Evolutionary conservation across 2,329 filamentous ascomycete species (phyloP).

Genomic region (Aspergillus quadrilineatus): DNA sequence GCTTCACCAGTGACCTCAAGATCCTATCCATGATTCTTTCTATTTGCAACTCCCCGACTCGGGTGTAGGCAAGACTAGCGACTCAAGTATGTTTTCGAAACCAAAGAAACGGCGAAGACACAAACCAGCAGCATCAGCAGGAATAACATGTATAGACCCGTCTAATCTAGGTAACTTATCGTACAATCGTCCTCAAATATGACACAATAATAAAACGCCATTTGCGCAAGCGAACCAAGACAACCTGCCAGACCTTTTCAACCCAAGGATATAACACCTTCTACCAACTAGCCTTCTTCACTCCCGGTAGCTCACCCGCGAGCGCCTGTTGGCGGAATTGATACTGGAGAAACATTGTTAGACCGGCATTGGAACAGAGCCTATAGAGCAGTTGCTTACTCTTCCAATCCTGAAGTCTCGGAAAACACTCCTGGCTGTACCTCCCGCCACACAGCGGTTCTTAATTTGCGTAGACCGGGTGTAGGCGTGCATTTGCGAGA

Average conservation of each 20-base stretch:
- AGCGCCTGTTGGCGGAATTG: slow-evolving; percentile 91
- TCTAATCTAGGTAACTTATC: slow-evolving; percentile 8
- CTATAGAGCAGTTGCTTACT: slow-evolving; percentile 55
- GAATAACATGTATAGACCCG: slow-evolving; percentile 4
- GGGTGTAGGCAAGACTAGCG: not conserved
- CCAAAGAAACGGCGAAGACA: not conserved
- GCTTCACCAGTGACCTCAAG: not conserved
- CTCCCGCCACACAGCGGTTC: slow-evolving; percentile 88
- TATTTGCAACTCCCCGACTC: not conserved
- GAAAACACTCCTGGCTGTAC: slow-evolving; percentile 86
- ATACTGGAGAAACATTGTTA: slow-evolving; percentile 58
- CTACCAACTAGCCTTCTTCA: slow-evolving; percentile 96
- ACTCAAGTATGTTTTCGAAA: not conserved
- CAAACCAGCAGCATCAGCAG: not conserved
- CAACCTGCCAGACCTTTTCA: slow-evolving; percentile 20
- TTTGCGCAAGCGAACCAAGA: slow-evolving; percentile 22
- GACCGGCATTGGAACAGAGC: not conserved
- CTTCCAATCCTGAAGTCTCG: slow-evolving; percentile 88
- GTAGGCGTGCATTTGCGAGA: slow-evolving; percentile 94
- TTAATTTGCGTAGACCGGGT: slow-evolving; percentile 90
- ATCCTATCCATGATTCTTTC: not conserved
- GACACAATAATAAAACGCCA: slow-evolving; percentile 28
- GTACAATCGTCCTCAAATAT: slow-evolving; percentile 11
- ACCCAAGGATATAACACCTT: slow-evolving; percentile 9
- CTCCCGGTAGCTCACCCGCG: slow-evolving; percentile 80